A percentile compares a stretch with the other conserved stretches of the same genome.
phyloP scores from a whole-genome alignment of 2,329 filamentous ascomycete genomes.

The Verticillium klebahnii region DNA sequence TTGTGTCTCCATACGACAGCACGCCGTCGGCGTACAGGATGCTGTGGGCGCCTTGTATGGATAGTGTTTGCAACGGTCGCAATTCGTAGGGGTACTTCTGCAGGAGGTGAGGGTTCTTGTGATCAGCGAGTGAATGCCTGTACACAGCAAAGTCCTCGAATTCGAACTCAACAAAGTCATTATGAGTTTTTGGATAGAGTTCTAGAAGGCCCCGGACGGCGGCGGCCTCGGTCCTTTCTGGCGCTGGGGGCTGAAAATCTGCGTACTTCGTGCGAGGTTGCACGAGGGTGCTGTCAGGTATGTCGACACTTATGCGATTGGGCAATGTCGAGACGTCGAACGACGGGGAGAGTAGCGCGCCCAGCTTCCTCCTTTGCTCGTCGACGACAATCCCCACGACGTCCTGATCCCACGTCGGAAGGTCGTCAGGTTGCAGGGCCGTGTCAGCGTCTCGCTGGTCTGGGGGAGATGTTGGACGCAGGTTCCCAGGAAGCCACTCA shows the following conservation, averaged over 20 bases:
- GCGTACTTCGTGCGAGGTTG: slow-evolving; percentile 11
- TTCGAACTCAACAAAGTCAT: slow-evolving; percentile 41
- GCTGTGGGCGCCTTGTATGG: slow-evolving; percentile 23
- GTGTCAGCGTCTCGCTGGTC: too few species aligned
- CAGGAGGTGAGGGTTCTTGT: not conserved
- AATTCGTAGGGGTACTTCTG: slow-evolving; percentile 38
- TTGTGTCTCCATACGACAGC: slow-evolving; percentile 37
- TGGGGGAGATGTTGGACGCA: too few species aligned
- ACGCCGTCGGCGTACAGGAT: slow-evolving; percentile 57
- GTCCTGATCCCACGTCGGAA: too few species aligned
- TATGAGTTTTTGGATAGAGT: slow-evolving; percentile 10
- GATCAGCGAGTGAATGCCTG: slow-evolving; percentile 25
- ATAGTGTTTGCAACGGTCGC: slow-evolving; percentile 48
- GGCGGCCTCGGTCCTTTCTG: slow-evolving; percentile 19
- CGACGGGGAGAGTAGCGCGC: not conserved
- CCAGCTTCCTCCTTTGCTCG: too few species aligned
- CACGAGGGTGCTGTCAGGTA: slow-evolving; percentile 7
- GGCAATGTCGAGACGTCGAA: not conserved
- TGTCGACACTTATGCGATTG: not conserved
- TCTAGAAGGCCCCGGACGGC: slow-evolving; percentile 26
- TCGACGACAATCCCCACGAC: too few species aligned
- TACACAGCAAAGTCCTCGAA: slow-evolving; percentile 58
- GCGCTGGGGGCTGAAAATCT: slow-evolving; percentile 18
- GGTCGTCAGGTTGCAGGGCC: too few species aligned
- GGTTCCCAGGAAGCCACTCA: too few species aligned